Evolutionary conservation across 192 early-diverging fungal genomes (phyloP).

Genomic region (Spinellus fusiger): DNA sequence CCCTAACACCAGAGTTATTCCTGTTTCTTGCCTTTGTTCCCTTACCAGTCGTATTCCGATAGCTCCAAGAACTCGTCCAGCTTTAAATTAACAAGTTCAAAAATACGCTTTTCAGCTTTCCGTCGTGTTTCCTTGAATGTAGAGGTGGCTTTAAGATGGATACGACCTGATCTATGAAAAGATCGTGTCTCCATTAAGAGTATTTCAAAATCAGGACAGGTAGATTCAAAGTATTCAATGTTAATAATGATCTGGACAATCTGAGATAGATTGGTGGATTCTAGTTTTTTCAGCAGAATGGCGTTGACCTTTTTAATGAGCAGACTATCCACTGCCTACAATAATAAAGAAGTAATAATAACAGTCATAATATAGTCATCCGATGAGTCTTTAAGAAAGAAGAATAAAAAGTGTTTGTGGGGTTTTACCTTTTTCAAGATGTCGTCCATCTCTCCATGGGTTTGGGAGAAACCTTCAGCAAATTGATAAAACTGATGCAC

Average conservation of each 20-base stretch:
- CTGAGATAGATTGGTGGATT: constrained; percentile 65
- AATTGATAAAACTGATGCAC: constrained; percentile 79
- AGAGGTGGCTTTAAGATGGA: constrained; percentile 58
- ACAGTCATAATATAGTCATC: neutral
- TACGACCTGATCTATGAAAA: constrained; percentile 47
- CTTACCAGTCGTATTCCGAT: constrained; percentile 80
- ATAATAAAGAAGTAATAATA: neutral
- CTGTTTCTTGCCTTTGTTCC: neutral
- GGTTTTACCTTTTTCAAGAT: constrained; percentile 75
- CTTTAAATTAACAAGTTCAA: constrained; percentile 72
- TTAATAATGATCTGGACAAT: constrained; percentile 86
- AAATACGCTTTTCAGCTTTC: constrained; percentile 76
- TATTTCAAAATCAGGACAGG: constrained; percentile 69
- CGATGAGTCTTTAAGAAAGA: neutral
- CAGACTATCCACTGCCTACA: constrained; percentile 59
- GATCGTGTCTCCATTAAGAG: constrained; percentile 63
- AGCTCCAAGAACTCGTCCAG: constrained; percentile 77
- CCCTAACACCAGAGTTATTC: constrained; percentile 37
- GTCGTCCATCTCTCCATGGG: constrained; percentile 84
- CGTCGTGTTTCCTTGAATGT: constrained; percentile 62
- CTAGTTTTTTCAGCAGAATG: constrained; percentile 58
- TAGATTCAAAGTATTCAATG: constrained; percentile 65
- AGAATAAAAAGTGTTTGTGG: neutral
- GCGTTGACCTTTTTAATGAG: constrained; percentile 65
- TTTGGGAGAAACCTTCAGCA: constrained; percentile 76